Conservation (phyloP, 495 filamentous ascomycete species). For the Rhizodiscina lignyota region DNA sequence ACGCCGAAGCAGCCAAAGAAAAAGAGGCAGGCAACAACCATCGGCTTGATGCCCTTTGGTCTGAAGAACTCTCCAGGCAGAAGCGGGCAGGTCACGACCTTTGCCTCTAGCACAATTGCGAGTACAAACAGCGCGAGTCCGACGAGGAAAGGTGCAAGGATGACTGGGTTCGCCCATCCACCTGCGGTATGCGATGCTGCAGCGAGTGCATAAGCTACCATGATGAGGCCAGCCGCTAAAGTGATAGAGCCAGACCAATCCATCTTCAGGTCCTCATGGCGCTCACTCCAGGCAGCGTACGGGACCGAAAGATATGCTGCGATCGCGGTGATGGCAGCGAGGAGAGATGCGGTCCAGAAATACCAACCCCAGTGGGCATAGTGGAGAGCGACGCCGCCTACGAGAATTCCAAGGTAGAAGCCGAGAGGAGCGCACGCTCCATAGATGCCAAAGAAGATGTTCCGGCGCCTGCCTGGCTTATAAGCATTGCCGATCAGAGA, state of each 20-base stretch:
- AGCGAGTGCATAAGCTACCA: background rate
- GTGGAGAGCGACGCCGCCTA: background rate
- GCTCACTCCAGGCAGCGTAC: too few species aligned
- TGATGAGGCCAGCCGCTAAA: background rate
- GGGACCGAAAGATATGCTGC: background rate
- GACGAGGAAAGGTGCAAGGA: background rate
- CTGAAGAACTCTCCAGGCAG: background rate
- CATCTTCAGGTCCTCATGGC: background rate
- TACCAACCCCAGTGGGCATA: background rate
- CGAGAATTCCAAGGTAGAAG: background rate
- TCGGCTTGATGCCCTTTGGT: background rate
- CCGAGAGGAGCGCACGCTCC: background rate
- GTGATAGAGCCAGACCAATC: background rate
- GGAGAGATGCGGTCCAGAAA: background rate
- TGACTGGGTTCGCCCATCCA: background rate
- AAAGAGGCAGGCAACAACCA: background rate
- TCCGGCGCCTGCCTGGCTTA: background rate
- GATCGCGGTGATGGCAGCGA: background rate
- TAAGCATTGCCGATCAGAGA: background rate
- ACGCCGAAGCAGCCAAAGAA: background rate
- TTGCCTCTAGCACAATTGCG: background rate
- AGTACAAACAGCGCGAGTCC: background rate
- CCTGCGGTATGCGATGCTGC: background rate
- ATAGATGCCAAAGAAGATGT: background rate
- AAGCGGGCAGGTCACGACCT: background rate